phyloP scores from a whole-genome alignment of 345 rosid species.

The Angophora floribunda region DNA sequence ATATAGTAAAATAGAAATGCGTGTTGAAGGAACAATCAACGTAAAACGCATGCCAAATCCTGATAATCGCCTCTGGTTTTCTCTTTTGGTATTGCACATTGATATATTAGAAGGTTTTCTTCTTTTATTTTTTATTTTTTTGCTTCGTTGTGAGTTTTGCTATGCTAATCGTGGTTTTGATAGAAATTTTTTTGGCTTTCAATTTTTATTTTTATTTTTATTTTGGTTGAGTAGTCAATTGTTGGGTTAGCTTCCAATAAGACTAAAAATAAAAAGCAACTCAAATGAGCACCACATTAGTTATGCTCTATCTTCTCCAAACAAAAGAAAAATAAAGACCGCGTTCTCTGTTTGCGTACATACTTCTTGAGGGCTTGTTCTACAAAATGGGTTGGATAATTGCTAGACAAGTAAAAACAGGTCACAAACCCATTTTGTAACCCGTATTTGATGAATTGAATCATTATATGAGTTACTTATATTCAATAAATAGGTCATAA shows the following conservation, averaged over 20 bases:
- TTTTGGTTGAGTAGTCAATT: background rate
- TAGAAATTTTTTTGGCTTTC: background rate
- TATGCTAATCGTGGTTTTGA: background rate
- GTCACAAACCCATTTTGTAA: too few species aligned
- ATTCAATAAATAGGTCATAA: background rate
- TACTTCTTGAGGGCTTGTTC: background rate
- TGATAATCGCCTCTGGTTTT: accelerated
- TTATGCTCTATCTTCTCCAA: too few species aligned
- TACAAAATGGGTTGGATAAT: background rate
- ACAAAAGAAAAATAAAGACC: background rate
- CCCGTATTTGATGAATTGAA: background rate
- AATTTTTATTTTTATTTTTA: too few species aligned
- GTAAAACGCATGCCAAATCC: accelerated
- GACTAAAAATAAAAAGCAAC: too few species aligned
- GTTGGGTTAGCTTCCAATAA: background rate
- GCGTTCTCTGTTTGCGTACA: background rate
- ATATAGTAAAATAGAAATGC: background rate
- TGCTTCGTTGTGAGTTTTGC: background rate
- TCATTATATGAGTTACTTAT: too few species aligned
- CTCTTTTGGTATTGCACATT: background rate
- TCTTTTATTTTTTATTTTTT: too few species aligned
- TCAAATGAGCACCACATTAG: too few species aligned
- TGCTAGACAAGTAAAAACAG: too few species aligned
- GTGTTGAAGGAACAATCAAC: background rate
- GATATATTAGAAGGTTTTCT: background rate